Conservation (phyloP, 2,329 filamentous ascomycete genomes). For the Sporothrix euskadiensis region DNA sequence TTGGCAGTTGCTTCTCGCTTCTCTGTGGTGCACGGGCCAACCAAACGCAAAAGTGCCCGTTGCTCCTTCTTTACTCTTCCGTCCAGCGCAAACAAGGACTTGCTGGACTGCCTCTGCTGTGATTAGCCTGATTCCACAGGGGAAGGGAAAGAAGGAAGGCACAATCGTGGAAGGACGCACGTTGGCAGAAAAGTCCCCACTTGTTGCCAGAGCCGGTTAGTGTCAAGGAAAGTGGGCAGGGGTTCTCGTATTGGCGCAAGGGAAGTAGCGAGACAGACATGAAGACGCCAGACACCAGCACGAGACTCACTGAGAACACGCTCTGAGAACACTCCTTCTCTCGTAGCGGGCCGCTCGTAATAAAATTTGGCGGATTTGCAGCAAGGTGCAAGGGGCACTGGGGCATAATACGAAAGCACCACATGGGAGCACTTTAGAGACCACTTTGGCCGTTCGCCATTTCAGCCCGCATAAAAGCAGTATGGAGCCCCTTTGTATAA, state of each 20-base stretch:
- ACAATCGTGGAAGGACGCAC: background rate
- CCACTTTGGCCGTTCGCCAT: background rate
- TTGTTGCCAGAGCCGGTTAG: background rate
- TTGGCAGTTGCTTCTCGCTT: background rate
- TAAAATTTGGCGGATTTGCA: background rate
- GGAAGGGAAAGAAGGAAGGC: background rate
- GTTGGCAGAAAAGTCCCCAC: background rate
- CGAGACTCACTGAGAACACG: background rate
- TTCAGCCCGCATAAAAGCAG: constrained; percentile 4
- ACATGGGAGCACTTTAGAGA: background rate
- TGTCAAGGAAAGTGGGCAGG: constrained; percentile 2
- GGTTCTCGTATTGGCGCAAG: constrained; percentile 18
- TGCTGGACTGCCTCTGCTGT: background rate
- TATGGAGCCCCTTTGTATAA: constrained; percentile 7
- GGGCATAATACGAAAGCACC: background rate
- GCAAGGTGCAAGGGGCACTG: background rate
- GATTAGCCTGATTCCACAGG: constrained; percentile 22
- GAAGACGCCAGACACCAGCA: background rate
- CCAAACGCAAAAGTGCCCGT: background rate
- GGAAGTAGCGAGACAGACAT: constrained; percentile 7
- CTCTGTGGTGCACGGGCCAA: constrained; percentile 17
- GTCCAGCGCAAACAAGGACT: constrained; percentile 20
- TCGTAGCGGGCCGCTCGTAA: background rate
- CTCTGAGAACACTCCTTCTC: background rate
- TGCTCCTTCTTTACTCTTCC: background rate